Evolutionary conservation across 495 filamentous ascomycete species (phyloP).

Genomic region (Mycothermus thermophilus): DNA sequence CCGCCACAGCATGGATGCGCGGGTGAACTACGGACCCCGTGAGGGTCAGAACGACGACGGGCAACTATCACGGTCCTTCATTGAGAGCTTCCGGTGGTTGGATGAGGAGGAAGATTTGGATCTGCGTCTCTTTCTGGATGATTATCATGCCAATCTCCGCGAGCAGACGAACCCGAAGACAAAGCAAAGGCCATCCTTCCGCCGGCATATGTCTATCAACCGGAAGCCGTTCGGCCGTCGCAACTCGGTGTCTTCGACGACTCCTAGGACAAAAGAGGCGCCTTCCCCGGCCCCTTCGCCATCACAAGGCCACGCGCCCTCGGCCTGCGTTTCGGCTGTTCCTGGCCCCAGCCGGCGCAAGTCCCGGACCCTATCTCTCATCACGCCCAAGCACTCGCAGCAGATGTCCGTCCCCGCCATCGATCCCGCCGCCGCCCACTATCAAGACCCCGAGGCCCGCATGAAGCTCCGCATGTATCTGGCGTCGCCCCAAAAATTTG

Average conservation of each 20-base stretch:
- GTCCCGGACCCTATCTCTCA: conserved; percentile 36
- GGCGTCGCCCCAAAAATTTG: conserved; percentile 85
- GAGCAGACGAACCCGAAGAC: conserved; percentile 28
- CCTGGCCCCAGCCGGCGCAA: conserved; percentile 30
- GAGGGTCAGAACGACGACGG: conserved; percentile 28
- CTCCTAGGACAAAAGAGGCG: conserved; percentile 29
- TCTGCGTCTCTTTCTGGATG: conserved; percentile 45
- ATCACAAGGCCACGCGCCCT: conserved; percentile 7
- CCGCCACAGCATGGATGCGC: conserved; percentile 26
- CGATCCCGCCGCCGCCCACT: conserved; percentile 65
- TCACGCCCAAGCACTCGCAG: conserved; percentile 31
- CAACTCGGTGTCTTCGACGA: conserved; percentile 28
- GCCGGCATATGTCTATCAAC: conserved; percentile 38
- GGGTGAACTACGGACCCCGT: conserved; percentile 17
- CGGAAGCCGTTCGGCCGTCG: conserved; percentile 40
- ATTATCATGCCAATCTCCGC: conserved; percentile 37
- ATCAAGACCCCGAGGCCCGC: conserved; percentile 81
- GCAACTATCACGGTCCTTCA: conserved; percentile 30
- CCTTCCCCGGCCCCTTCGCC: conserved; percentile 19
- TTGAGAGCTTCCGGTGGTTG: conserved; percentile 64
- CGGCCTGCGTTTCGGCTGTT: background rate
- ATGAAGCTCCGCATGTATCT: conserved; percentile 79
- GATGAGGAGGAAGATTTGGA: conserved; percentile 68
- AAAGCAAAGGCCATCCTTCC: conserved; percentile 35
- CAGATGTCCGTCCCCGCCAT: conserved; percentile 42